These are phyloP conservation scores for Magnolia officinalis DNA, from an alignment of 164 flowering plant species.

Conservation along the genomic window DNA sequence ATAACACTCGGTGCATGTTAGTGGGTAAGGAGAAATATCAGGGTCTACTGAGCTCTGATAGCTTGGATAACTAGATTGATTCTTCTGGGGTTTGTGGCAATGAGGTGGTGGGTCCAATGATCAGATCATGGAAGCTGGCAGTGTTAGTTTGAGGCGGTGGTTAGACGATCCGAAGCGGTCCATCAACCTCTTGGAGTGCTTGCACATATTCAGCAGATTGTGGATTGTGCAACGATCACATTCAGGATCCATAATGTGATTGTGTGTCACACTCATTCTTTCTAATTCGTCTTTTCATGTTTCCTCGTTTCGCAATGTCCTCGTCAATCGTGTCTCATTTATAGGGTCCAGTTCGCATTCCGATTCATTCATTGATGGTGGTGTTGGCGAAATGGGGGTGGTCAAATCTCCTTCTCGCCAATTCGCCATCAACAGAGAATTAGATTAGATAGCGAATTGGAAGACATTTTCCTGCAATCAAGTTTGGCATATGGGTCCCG, in stretches of 20 bases:
- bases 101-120: slow-evolving; percentile 24
- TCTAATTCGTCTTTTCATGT: too few species aligned
- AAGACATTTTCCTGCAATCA: slow-evolving; percentile 50
- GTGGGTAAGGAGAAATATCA: slow-evolving; percentile 24
- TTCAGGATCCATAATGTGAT: too few species aligned
- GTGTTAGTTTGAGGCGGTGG: slow-evolving; percentile 89
- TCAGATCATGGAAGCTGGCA: slow-evolving; percentile 43
- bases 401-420: slow-evolving; percentile 26
- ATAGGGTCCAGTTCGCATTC: slow-evolving; percentile 94
- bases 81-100: slow-evolving; percentile 41
- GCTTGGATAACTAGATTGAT: slow-evolving; percentile 35
- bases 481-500: slow-evolving; percentile 29
- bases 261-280: too few species aligned
- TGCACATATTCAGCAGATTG: slow-evolving; percentile 89
- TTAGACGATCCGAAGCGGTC: slow-evolving; percentile 68
- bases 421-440: slow-evolving; percentile 21
- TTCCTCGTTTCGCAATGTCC: slow-evolving; percentile 90
- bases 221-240: slow-evolving; percentile 79
- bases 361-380: slow-evolving; percentile 54
- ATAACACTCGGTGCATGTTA: slow-evolving; percentile 22
- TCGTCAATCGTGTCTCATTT: slow-evolving; percentile 78
- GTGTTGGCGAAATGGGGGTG: slow-evolving; percentile 30
- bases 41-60: slow-evolving; percentile 23
- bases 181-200: slow-evolving; percentile 67
- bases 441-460: slow-evolving; percentile 32